A percentile compares a stretch with the other conserved stretches of the same genome.
phyloP scores from a whole-genome alignment of 257 asterid species.

The Gentiana dahurica region DNA sequence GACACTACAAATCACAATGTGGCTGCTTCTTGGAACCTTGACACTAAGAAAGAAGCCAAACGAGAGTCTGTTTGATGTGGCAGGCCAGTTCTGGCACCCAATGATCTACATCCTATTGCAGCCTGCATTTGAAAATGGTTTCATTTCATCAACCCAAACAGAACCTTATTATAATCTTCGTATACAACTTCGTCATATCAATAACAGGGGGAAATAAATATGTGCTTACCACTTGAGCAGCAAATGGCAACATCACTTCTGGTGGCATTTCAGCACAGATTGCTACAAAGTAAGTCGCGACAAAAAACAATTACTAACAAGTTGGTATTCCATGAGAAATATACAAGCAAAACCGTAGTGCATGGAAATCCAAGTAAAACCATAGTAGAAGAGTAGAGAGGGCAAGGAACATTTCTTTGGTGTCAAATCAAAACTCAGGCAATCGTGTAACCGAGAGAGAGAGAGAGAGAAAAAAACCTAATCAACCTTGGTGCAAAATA shows the following conservation, averaged over 20 bases:
- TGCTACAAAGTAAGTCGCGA: constrained; percentile 31
- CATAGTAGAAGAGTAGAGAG: too few relatives aligned
- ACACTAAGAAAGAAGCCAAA: constrained; percentile 51
- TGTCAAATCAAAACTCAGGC: background rate
- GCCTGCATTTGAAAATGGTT: constrained; percentile 35
- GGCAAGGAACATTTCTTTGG: too few relatives aligned
- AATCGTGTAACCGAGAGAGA: background rate
- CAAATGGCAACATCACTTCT: constrained; percentile 82
- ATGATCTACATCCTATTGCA: constrained; percentile 68
- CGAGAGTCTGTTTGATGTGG: constrained; percentile 64
- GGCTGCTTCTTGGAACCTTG: constrained; percentile 42
- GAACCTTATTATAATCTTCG: background rate
- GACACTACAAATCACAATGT: background rate
- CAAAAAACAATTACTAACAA: too few relatives aligned
- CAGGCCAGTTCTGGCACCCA: constrained; percentile 91
- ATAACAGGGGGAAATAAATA: background rate
- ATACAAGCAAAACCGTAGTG: too few relatives aligned
- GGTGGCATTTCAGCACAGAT: constrained; percentile 78
- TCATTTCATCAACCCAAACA: constrained; percentile 2
- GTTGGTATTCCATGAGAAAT: too few relatives aligned
- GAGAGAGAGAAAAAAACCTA: background rate
- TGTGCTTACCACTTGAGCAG: constrained; percentile 90
- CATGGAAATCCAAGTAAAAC: too few relatives aligned
- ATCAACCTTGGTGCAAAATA: too few relatives aligned
- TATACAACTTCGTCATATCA: background rate